These are phyloP conservation scores for Neurospora sublineolata DNA, from an alignment of 495 filamentous ascomycete species.

Conservation along the genomic window DNA sequence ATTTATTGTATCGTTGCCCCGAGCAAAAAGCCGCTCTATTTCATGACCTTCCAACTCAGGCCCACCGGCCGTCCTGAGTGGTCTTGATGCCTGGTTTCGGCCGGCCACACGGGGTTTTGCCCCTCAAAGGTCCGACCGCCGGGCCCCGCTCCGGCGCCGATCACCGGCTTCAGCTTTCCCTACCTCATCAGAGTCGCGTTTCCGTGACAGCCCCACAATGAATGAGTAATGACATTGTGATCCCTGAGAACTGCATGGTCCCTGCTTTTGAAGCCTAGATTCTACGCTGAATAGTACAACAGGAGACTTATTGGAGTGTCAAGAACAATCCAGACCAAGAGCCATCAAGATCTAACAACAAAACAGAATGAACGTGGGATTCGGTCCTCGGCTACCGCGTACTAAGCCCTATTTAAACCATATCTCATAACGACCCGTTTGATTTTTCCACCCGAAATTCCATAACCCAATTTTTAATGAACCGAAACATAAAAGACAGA, in stretches of 20 bases:
- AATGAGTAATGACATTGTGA: background rate
- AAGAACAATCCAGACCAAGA: slow-evolving; percentile 1
- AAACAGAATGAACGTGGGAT: background rate
- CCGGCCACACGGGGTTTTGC: background rate
- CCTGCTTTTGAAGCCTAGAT: background rate
- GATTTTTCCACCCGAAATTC: background rate
- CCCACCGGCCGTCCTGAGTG: background rate
- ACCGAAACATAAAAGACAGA: background rate
- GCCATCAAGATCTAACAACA: background rate
- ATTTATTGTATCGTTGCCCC: background rate
- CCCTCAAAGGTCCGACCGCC: background rate
- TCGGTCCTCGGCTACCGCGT: background rate
- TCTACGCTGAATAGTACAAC: background rate
- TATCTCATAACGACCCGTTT: background rate
- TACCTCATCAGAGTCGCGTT: background rate
- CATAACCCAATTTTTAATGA: background rate
- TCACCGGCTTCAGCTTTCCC: background rate
- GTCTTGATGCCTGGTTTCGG: background rate
- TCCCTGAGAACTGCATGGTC: background rate
- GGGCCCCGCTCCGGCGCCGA: background rate
- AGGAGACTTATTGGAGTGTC: background rate
- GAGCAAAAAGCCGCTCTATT: background rate
- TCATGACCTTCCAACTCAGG: background rate
- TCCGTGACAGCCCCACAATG: background rate
- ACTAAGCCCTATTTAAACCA: background rate